Base-by-base conservation (phyloP, 495 filamentous ascomycete species). In the Parmelia sp. region DNA sequence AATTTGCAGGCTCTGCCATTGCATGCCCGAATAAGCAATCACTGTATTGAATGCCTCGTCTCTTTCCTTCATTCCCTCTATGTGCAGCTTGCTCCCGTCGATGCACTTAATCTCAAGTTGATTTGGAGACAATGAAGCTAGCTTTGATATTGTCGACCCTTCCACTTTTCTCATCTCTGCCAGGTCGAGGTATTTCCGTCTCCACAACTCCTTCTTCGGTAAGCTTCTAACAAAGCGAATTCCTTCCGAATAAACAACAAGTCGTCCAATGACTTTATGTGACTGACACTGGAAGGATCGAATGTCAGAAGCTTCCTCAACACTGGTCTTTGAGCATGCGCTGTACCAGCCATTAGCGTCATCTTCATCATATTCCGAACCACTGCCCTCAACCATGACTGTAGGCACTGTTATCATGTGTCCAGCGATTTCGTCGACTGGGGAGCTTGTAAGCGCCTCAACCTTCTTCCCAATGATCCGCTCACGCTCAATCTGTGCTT, bases 21-120 rank as follows among this genome's bases (percentile, higher is more conserved):
- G 66, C 44, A 73, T 51, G 3, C 71, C 71, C 12, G 72, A 74
- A 65, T 74, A 71, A 21, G 71, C 76, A 49, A 77, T 68, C 23
- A 77, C 66, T 14, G 70, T 68, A 62, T 76, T 76, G 51, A 78
- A 78, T 14, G 71, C 72, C 63, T 76, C 71, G 64, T 78, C 73
- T 49, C 76, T 67, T 40, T 73, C 67, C 40, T 66, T 70, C 66
- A 72, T 66, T 7, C 60, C 72, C 27, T 73, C 69, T 27, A 74
- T 5, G 21, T 42, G 31, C 25, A 69, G 44, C 19, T 66, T 70
- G 9, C 56, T 67, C 17, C 67, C 69, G 36, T 72, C 63, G 37
- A 60, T 66, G 57, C 64, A 67, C 29, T 66, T 65, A 45, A 76
- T 65, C 37, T 72, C 71, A 29, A 73, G 58, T 40, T 66, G 37